Evolutionary conservation across 306 rosid genomes (phyloP), one percentile per base, ranked within the genome.

Genomic region (Potentilla sterilis): DNA sequence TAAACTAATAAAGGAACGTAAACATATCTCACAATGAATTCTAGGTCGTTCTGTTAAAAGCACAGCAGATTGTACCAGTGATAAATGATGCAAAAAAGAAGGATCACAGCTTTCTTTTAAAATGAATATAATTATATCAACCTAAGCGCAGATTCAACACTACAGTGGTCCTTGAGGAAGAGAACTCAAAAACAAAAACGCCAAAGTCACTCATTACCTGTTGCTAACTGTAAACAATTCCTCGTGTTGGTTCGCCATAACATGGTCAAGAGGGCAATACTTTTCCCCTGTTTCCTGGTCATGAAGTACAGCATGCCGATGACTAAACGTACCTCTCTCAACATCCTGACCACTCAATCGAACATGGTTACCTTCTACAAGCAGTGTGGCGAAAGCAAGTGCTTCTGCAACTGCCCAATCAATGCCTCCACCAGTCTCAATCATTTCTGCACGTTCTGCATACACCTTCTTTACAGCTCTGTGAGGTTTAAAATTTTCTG

Each of bases 161-260:
- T 16, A n/a, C 35, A 12, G 13, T 58, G 38, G 62, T 61, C 49
- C 34, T 40, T 9, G 34, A 19, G 69, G 46, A 75, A 40, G 51
- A 58, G 21, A 32, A 74, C 51, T 34, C 43, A 14, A 34, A 55
- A 44, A 66, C 3, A 28, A 70, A 46, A 44, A 44, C 52, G 6
- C 28, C 79, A 51, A 55, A 70, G 52, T 59, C 46, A 69, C 28
- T 47, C 62, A 48, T 87, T 87, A 90, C 98, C 98, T 92, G 88
- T 95, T 95, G 97, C 98, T 95, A 72, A 95, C 98, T 16, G 96
- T 95, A 76, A 92, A 95, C 96, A 88, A 75, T 86, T 92, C 98
- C 88, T 89, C 97, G 64, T 92, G 61, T 83, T 95, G 98, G 88
- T 87, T 90, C 86, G 88, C 89, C 77, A 85, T 78, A 77, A 95